Conservation (phyloP, 371 early-diverging fungal species). For the Coemansia sp. region DNA sequence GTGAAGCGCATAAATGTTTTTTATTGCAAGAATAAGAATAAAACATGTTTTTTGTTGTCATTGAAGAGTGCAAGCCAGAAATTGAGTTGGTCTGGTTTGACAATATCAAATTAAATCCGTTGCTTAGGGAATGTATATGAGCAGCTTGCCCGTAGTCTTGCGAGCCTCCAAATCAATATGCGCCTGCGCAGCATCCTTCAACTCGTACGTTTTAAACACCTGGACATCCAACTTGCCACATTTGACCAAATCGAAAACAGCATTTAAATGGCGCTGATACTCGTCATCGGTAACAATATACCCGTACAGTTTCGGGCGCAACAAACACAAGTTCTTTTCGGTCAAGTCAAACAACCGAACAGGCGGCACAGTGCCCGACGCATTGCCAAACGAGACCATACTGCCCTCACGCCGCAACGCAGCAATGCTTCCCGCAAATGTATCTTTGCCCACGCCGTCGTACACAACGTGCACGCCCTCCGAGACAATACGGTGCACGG, state of each 20-base stretch:
- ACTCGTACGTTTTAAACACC: constrained; percentile 71
- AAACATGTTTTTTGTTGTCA: no score
- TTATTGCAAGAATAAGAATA: no score
- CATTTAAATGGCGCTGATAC: constrained; percentile 59
- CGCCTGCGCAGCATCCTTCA: constrained; percentile 73
- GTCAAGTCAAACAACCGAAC: constrained; percentile 66
- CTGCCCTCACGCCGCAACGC: constrained; percentile 76
- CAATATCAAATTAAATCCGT: neutral
- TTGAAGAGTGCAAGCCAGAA: neutral
- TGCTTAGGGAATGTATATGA: constrained; percentile 21
- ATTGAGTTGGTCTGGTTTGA: no score
- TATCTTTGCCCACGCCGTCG: constrained; percentile 90
- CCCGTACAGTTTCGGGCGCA: constrained; percentile 65
- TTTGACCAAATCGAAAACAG: constrained; percentile 60
- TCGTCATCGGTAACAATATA: constrained; percentile 72
- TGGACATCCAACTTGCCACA: constrained; percentile 60
- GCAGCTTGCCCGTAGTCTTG: constrained; percentile 71
- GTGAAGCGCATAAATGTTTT: no score
- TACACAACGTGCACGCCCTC: constrained; percentile 83
- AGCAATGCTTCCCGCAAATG: constrained; percentile 75
- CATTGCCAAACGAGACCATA: constrained; percentile 90
- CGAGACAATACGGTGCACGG: constrained; percentile 77
- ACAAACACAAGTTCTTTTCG: constrained; percentile 68
- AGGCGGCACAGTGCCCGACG: constrained; percentile 82
- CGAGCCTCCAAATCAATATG: constrained; percentile 79